A percentile compares a stretch with the other conserved stretches of the same genome.
Evolutionary conservation across 2,329 filamentous ascomycete genomes (phyloP).

Genomic region (Neonectria hederae): DNA sequence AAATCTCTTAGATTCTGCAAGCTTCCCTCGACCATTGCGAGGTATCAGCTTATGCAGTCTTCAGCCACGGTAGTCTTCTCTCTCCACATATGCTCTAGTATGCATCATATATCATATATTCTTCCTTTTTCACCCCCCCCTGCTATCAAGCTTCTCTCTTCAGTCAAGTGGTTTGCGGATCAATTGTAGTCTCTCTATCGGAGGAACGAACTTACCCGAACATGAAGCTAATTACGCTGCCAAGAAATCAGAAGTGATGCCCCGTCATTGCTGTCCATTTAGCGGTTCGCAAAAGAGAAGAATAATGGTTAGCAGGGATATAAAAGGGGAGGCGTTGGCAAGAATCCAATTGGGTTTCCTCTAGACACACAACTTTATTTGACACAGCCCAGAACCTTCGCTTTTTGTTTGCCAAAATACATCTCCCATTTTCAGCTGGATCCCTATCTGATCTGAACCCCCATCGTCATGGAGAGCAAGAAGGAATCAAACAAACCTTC

Average conservation of each 20-base stretch:
- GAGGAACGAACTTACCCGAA: neutral
- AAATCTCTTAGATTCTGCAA: neutral
- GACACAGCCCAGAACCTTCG: neutral
- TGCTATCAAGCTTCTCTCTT: neutral
- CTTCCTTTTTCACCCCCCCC: neutral
- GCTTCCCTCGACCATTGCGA: neutral
- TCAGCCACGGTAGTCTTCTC: too few relatives aligned
- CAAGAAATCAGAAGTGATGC: neutral
- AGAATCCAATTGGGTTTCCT: neutral
- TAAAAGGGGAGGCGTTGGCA: neutral
- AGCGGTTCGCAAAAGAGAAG: neutral
- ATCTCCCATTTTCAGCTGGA: neutral
- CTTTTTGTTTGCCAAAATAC: neutral
- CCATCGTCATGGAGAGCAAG: neutral
- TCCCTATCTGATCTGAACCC: neutral
- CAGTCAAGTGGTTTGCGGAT: neutral
- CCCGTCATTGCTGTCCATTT: neutral
- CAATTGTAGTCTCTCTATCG: neutral
- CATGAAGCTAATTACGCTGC: neutral
- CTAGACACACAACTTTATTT: neutral
- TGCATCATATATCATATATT: neutral
- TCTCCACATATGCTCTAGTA: neutral
- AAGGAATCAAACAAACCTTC: neutral
- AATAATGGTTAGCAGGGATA: neutral
- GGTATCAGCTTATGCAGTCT: neutral